Conservation (phyloP, 768 basidiomycete genomes). For the Tylopilus vinaceipallidus region DNA sequence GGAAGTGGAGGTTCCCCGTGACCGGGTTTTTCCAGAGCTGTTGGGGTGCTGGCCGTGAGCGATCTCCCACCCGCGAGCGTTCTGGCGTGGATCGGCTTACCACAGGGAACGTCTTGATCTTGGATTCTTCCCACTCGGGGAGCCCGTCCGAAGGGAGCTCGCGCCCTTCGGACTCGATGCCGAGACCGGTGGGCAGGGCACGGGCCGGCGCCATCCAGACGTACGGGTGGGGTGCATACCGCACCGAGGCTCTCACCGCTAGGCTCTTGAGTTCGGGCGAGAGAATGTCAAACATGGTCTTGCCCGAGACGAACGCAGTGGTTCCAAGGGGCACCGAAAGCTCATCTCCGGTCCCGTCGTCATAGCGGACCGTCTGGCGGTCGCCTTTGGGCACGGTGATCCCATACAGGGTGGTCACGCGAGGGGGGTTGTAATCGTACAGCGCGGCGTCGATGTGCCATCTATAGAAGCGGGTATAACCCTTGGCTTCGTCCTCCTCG, state of each 20-base stretch:
- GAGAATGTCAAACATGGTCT: slow-evolving; percentile 81
- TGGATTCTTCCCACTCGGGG: slow-evolving; percentile 79
- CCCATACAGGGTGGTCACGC: slow-evolving; percentile 83
- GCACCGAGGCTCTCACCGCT: slow-evolving; percentile 72
- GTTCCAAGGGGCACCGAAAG: slow-evolving; percentile 81
- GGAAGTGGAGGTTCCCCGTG: slow-evolving; percentile 78
- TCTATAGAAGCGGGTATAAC: slow-evolving; percentile 85
- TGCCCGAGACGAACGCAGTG: slow-evolving; percentile 80
- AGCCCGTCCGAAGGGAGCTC: slow-evolving; percentile 68
- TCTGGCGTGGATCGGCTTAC: slow-evolving; percentile 30
- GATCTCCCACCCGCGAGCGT: not conserved
- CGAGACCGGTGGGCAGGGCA: slow-evolving; percentile 75
- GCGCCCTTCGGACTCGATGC: slow-evolving; percentile 74
- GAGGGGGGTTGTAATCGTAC: slow-evolving; percentile 74
- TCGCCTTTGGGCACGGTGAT: slow-evolving; percentile 67
- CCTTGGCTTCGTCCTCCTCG: slow-evolving; percentile 69
- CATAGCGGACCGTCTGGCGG: slow-evolving; percentile 67
- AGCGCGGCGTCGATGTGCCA: slow-evolving; percentile 94
- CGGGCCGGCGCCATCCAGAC: slow-evolving; percentile 86
- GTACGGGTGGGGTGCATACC: slow-evolving; percentile 84
- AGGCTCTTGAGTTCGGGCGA: slow-evolving; percentile 71
- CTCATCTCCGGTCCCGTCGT: slow-evolving; percentile 86
- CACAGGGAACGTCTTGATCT: slow-evolving; percentile 70
- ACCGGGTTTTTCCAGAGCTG: slow-evolving; percentile 92
- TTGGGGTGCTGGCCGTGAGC: not conserved